Conservation (phyloP, 2,329 filamentous ascomycete genomes). For the Sordariomycetes sp. region DNA sequence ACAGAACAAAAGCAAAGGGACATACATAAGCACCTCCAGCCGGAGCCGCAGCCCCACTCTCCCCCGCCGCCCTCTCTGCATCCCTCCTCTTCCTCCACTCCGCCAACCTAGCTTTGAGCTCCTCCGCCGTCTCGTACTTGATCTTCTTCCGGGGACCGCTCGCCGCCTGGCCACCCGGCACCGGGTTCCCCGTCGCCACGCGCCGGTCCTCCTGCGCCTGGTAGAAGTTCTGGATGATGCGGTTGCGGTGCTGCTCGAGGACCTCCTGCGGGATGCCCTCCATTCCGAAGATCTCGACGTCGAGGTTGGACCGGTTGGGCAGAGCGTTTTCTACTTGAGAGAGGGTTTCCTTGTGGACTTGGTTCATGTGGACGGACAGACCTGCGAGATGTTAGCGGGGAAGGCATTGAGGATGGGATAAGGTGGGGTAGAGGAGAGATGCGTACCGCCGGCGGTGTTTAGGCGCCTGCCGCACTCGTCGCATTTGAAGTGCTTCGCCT, state of each 20-base stretch:
- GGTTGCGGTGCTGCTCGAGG: conserved; percentile 69
- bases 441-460: conserved; percentile 84
- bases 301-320: conserved; percentile 69
- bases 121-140: conserved; percentile 61
- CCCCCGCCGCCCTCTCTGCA: conserved; percentile 35
- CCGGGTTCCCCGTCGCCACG: conserved; percentile 71
- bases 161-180: conserved; percentile 39
- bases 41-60: conserved; percentile 18
- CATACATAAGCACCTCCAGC: conserved; percentile 24
- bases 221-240: conserved; percentile 76
- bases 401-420: not conserved
- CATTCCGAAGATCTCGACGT: conserved; percentile 97
- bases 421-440: not conserved
- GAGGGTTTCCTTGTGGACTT: conserved; percentile 92
- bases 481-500: conserved; percentile 99
- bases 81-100: conserved; percentile 60
- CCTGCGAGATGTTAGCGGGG: conserved; percentile 34
- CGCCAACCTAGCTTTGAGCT: conserved; percentile 68
- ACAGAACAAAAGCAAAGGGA: not conserved
- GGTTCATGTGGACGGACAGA: conserved; percentile 92
- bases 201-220: conserved; percentile 73
- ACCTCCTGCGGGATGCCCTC: conserved; percentile 87
- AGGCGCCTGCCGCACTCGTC: conserved; percentile 76
- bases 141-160: conserved; percentile 59
- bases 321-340: conserved; percentile 84